These are phyloP conservation scores for Stygiomarasmius scandens DNA, from an alignment of 1,284 basidiomycete genomes.

Conservation along the genomic window DNA sequence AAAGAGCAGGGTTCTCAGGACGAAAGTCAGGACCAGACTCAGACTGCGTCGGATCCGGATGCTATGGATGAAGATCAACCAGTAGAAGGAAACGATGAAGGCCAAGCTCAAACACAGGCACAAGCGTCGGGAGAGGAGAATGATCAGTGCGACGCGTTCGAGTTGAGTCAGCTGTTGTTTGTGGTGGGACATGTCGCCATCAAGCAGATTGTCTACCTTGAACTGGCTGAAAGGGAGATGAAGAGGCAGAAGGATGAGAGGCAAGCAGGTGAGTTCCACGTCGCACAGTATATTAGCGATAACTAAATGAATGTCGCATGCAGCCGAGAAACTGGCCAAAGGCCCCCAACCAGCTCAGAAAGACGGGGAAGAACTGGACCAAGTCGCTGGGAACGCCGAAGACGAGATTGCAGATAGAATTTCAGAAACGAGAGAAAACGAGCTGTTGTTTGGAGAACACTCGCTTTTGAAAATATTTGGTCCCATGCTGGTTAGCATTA, in stretches of 20 bases:
- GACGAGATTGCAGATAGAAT: slow-evolving; percentile 97
- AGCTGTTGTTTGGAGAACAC: slow-evolving; percentile 85
- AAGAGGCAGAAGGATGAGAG: slow-evolving; percentile 95
- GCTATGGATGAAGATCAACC: slow-evolving; percentile 56
- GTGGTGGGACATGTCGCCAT: slow-evolving; percentile 95
- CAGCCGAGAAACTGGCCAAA: slow-evolving; percentile 58
- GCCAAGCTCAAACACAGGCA: slow-evolving; percentile 11
- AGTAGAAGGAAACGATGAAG: slow-evolving; percentile 19
- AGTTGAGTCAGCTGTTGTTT: slow-evolving; percentile 90
- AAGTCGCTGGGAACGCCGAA: slow-evolving; percentile 96
- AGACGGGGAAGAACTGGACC: slow-evolving; percentile 89
- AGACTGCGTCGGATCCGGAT: slow-evolving; percentile 41
- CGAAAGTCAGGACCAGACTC: slow-evolving; percentile 17
- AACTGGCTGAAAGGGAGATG: slow-evolving; percentile 96
- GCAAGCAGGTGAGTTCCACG: slow-evolving; percentile 59
- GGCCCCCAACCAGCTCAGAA: slow-evolving; percentile 48
- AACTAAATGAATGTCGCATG: slow-evolving; percentile 9
- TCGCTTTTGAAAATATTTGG: slow-evolving; percentile 88
- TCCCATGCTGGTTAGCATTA: slow-evolving; percentile 88
- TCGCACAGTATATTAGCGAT: neutral
- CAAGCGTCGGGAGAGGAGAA: slow-evolving; percentile 26
- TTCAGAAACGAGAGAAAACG: slow-evolving; percentile 80
- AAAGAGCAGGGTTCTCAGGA: slow-evolving; percentile 25
- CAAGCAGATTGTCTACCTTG: slow-evolving; percentile 96
- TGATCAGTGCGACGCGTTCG: slow-evolving; percentile 80